A percentile compares a stretch with the other conserved stretches of the same genome.
Conservation (phyloP, 768 basidiomycete genomes). For the Calvatia gigantea region DNA sequence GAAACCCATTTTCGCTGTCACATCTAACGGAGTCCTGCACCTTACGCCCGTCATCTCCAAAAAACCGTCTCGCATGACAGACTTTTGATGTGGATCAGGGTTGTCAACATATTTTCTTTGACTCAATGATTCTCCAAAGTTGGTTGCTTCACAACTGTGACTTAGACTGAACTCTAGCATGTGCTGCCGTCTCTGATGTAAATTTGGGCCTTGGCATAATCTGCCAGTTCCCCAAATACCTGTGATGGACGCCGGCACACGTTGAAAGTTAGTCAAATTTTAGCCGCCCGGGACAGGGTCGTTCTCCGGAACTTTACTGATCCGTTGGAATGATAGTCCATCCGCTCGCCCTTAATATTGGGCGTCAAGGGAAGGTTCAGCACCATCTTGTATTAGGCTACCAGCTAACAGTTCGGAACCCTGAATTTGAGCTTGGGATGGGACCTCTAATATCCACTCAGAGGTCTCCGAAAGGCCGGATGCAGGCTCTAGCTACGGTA, state of each 20-base stretch:
- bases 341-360: not conserved
- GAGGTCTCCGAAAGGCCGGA: not conserved
- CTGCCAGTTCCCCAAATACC: constrained; percentile 3
- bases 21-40: not conserved
- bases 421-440: not conserved
- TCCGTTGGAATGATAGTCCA: not conserved
- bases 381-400: not conserved
- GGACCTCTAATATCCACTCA: not conserved
- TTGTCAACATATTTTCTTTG: not conserved
- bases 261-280: not conserved
- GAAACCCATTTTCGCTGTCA: constrained; percentile 11
- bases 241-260: not conserved
- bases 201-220: constrained; percentile 1
- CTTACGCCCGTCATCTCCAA: not conserved
- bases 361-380: not conserved
- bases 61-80: not conserved
- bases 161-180: not conserved
- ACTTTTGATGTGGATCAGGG: not conserved
- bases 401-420: not conserved
- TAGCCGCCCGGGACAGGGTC: not conserved
- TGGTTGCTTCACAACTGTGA: constrained; percentile 8
- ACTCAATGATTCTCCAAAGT: not conserved
- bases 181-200: not conserved
- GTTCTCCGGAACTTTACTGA: not conserved
- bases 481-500: not conserved